These are phyloP conservation scores for Ampelomyces quisqualis DNA, from an alignment of 2,329 filamentous ascomycete species.

Conservation along the genomic window DNA sequence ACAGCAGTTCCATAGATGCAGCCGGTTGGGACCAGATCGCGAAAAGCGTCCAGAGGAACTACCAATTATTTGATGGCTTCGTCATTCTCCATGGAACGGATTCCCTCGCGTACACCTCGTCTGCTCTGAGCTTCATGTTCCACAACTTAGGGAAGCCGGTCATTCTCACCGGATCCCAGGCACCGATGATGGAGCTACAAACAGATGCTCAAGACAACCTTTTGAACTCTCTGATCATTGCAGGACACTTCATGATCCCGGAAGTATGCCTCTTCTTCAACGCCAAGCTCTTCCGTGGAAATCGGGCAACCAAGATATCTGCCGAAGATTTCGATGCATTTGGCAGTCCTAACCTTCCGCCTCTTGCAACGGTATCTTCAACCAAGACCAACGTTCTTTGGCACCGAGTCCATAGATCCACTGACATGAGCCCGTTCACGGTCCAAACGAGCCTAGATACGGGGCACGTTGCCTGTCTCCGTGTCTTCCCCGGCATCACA, in stretches of 20 bases:
- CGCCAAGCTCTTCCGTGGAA: conserved; percentile 84
- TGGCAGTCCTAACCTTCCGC: conserved; percentile 80
- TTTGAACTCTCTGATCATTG: conserved; percentile 82
- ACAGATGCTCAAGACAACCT: conserved; percentile 91
- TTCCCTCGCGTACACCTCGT: conserved; percentile 82
- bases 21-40: conserved; percentile 85
- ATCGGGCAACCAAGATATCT: conserved; percentile 83
- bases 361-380: conserved; percentile 78
- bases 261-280: conserved; percentile 95
- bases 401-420: conserved; percentile 73
- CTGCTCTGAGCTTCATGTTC: conserved; percentile 90
- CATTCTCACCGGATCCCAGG: conserved; percentile 69
- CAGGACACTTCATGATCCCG: conserved; percentile 87
- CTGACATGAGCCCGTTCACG: conserved; percentile 69
- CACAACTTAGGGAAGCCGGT: conserved; percentile 88
- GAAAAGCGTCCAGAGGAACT: conserved; percentile 76
- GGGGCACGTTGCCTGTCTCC: conserved; percentile 83
- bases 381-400: conserved; percentile 80
- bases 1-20: conserved; percentile 87
- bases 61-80: conserved; percentile 85
- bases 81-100: conserved; percentile 90
- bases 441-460: conserved; percentile 77
- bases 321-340: conserved; percentile 86
- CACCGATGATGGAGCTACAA: conserved; percentile 86
- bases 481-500: conserved; percentile 89